Evolutionary conservation across 768 basidiomycete genomes (phyloP).

Genomic region (Rhizopogon rudus): DNA sequence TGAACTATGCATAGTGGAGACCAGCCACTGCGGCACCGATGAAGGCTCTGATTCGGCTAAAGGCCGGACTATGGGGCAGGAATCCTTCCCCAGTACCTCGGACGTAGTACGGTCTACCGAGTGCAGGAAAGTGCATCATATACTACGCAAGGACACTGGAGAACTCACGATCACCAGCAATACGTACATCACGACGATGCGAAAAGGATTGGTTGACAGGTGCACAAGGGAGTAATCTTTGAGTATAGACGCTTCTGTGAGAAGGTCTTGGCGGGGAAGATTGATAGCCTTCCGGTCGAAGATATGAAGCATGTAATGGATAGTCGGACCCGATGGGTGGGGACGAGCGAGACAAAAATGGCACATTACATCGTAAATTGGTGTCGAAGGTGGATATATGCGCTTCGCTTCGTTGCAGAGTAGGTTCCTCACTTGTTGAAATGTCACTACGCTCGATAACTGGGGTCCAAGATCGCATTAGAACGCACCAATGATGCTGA

Average conservation of each 20-base stretch:
- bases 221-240: background rate
- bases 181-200: background rate
- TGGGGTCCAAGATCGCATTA: background rate
- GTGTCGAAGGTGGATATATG: background rate
- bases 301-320: background rate
- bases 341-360: background rate
- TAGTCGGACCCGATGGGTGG: background rate
- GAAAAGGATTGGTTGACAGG: background rate
- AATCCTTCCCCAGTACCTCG: background rate
- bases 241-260: background rate
- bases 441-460: background rate
- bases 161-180: background rate
- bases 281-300: background rate
- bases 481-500: too few species aligned
- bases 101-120: background rate
- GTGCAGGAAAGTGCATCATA: background rate
- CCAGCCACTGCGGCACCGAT: slow-evolving; percentile 3
- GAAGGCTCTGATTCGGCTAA: background rate
- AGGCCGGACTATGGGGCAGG: background rate
- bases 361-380: background rate
- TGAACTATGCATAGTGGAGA: slow-evolving; percentile 1
- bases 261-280: background rate
- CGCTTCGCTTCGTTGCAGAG: background rate
- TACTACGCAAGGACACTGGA: background rate
- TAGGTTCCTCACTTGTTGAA: background rate